These are phyloP conservation scores for Tetragonia tetragonoides DNA, from an alignment of 148 eudicot genomes.

Conservation along the genomic window DNA sequence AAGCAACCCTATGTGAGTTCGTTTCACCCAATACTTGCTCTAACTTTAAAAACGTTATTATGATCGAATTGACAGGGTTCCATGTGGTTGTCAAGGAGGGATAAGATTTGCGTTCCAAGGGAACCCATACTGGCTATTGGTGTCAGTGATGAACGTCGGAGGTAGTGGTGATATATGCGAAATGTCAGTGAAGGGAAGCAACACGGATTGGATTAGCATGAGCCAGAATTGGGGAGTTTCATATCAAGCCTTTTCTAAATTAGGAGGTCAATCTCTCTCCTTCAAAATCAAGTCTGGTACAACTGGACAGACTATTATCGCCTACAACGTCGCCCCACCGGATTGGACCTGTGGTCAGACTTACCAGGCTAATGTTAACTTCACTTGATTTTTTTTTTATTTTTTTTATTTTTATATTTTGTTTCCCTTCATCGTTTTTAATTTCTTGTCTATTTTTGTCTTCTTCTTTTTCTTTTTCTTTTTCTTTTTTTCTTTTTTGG, in stretches of 20 bases:
- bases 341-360: slow-evolving; percentile 56
- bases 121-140: slow-evolving; percentile 67
- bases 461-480: too few relatives aligned
- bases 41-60: not conserved
- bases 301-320: slow-evolving; percentile 43
- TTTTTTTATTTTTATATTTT: too few relatives aligned
- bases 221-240: slow-evolving; percentile 97
- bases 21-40: too few relatives aligned
- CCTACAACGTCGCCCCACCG: slow-evolving; percentile 53
- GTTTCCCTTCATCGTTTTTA: not conserved
- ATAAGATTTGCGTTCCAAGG: slow-evolving; percentile 60
- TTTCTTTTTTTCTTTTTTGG: too few relatives aligned
- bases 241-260: slow-evolving; percentile 68
- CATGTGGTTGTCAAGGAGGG: slow-evolving; percentile 60
- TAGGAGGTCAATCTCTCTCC: slow-evolving; percentile 62
- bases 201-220: slow-evolving; percentile 74
- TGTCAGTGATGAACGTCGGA: slow-evolving; percentile 77
- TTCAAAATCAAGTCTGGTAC: slow-evolving; percentile 58
- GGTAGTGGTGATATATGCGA: slow-evolving; percentile 59
- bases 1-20: too few relatives aligned
- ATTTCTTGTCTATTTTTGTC: too few relatives aligned
- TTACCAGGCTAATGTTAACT: slow-evolving; percentile 53
- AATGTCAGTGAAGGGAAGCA: slow-evolving; percentile 82
- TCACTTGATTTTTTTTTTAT: slow-evolving; percentile 26
- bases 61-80: slow-evolving; percentile 40